Percentiles rank a stretch among this genome's conserved stretches.
phyloP scores from a whole-genome alignment of 805 yeast genomes.

The Metschnikowia kofuensis region DNA sequence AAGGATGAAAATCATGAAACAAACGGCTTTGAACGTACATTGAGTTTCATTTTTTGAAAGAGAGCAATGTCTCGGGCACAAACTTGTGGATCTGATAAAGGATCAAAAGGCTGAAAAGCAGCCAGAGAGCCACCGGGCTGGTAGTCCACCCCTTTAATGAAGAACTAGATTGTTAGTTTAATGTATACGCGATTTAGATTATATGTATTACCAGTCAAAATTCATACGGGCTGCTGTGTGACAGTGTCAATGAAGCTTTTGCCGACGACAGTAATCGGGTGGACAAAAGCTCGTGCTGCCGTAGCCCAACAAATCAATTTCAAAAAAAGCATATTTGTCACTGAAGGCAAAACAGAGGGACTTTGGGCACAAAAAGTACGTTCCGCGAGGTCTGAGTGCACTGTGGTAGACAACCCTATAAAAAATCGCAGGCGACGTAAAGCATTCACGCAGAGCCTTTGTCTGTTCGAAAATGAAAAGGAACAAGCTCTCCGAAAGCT shows the following conservation, averaged over 20 bases:
- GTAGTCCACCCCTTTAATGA: slow-evolving; percentile 84
- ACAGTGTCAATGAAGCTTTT: slow-evolving; percentile 73
- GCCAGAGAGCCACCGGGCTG: slow-evolving; percentile 96
- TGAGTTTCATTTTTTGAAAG: slow-evolving; percentile 81
- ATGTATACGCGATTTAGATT: too few species aligned
- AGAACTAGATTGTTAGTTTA: slow-evolving; percentile 48
- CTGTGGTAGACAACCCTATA: background rate
- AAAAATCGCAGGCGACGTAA: background rate
- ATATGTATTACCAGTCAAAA: background rate
- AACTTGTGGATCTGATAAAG: slow-evolving; percentile 63
- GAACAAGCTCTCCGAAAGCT: too few species aligned
- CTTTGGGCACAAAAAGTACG: slow-evolving; percentile 5
- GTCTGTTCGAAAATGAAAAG: background rate
- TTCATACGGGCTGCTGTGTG: slow-evolving; percentile 65
- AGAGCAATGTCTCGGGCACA: slow-evolving; percentile 82
- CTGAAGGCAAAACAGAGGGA: background rate
- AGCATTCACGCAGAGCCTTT: background rate
- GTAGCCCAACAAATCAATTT: background rate
- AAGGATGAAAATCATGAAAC: background rate
- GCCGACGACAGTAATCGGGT: slow-evolving; percentile 69
- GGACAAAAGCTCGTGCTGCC: slow-evolving; percentile 6
- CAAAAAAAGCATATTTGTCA: slow-evolving; percentile 4
- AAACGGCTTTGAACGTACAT: slow-evolving; percentile 37
- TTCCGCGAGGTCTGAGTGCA: slow-evolving; percentile 7
- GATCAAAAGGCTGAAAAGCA: slow-evolving; percentile 56